These are phyloP conservation scores for Aureobasidium sp. DNA, from an alignment of 2,329 filamentous ascomycete species.

Conservation along the genomic window DNA sequence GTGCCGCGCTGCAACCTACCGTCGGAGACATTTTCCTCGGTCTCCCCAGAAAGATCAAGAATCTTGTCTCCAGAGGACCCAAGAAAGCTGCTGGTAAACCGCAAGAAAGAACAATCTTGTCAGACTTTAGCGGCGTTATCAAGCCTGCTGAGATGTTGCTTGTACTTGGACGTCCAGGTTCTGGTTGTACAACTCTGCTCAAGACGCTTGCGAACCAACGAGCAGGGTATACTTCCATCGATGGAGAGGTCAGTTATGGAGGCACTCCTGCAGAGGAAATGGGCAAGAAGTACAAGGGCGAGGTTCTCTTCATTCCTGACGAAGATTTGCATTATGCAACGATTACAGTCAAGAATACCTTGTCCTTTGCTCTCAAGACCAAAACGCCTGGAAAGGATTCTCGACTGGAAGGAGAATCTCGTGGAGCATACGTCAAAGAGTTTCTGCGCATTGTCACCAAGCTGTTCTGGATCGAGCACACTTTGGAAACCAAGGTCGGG, in stretches of 20 bases:
- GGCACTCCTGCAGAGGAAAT: conserved; percentile 65
- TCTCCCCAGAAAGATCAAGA: conserved; percentile 46
- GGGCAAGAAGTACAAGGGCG: conserved; percentile 61
- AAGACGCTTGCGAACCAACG: conserved; percentile 48
- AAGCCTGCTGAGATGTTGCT: conserved; percentile 84
- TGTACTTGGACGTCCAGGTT: conserved; percentile 67
- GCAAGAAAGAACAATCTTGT: conserved; percentile 55
- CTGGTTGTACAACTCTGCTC: conserved; percentile 46
- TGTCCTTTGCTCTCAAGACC: conserved; percentile 74
- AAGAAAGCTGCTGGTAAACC: conserved; percentile 38
- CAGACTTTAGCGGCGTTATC: conserved; percentile 37
- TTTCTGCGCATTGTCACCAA: conserved; percentile 50
- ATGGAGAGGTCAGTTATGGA: conserved; percentile 69
- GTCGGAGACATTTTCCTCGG: conserved; percentile 53
- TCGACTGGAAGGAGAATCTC: conserved; percentile 68
- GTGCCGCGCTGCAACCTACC: conserved; percentile 53
- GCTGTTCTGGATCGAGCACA: conserved; percentile 93
- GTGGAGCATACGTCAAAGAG: conserved; percentile 62
- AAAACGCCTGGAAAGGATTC: conserved; percentile 65
- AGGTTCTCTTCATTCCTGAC: conserved; percentile 79
- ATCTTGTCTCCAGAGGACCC: conserved; percentile 39
- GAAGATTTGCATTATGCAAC: conserved; percentile 81
- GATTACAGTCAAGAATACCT: conserved; percentile 77
- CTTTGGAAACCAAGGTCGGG: conserved; percentile 73
- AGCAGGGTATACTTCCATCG: conserved; percentile 45